phyloP scores from a whole-genome alignment of 2,329 filamentous ascomycete genomes.

The Clarireedia paspali region DNA sequence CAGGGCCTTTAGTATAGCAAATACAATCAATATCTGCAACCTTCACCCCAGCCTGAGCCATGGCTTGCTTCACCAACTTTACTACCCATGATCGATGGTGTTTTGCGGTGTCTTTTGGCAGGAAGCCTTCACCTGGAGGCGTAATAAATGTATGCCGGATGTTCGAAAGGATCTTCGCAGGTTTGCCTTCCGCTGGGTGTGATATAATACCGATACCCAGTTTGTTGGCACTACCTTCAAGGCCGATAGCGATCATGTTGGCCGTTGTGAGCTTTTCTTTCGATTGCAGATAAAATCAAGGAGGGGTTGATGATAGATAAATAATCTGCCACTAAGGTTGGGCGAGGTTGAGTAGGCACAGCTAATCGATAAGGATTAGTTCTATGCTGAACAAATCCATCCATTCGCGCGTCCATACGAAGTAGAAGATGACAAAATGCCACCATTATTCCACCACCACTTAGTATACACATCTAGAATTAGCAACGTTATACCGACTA shows the following conservation, averaged over 20 bases:
- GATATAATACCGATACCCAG: constrained; percentile 88
- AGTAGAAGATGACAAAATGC: background rate
- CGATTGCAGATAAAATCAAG: background rate
- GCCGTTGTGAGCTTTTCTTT: background rate
- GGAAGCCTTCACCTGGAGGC: constrained; percentile 86
- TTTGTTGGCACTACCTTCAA: constrained; percentile 97
- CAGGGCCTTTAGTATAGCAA: constrained; percentile 91
- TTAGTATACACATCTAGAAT: background rate
- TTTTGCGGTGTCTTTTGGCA: constrained; percentile 90
- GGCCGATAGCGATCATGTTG: constrained; percentile 58
- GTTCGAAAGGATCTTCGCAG: constrained; percentile 75
- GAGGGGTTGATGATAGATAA: background rate
- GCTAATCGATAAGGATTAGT: constrained; percentile 8
- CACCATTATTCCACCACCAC: background rate
- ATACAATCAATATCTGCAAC: constrained; percentile 75
- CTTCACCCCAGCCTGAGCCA: constrained; percentile 57
- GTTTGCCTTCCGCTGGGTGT: constrained; percentile 48
- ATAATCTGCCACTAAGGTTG: constrained; percentile 1
- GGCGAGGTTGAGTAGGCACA: constrained; percentile 3
- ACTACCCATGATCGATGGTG: constrained; percentile 88
- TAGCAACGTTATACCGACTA: background rate
- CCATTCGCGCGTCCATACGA: background rate
- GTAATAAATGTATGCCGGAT: constrained; percentile 89
- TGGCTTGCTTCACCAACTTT: constrained; percentile 68
- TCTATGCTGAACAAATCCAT: background rate